phyloP scores from a whole-genome alignment of 108 stramenopile genomes.

The Craspedostauros australis region DNA sequence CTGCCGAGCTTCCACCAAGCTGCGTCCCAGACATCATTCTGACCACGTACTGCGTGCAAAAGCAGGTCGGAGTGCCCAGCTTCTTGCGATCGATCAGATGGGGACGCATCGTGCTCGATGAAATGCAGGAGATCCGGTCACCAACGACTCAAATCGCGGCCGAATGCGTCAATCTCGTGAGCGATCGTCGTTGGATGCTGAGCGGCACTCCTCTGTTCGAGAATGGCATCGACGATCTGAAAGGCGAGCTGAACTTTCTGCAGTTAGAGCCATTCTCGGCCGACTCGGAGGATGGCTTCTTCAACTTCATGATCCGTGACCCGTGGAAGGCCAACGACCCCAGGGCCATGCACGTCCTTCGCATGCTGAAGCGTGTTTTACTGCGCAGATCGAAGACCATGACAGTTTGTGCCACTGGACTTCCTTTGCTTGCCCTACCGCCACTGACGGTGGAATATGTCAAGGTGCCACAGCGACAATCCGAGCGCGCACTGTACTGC shows the following conservation, averaged over 20 bases:
- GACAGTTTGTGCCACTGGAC: conserved; percentile 31
- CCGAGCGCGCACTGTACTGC: conserved; percentile 55
- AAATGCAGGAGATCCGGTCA: conserved; percentile 78
- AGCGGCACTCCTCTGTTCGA: conserved; percentile 73
- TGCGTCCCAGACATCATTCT: conserved; percentile 44
- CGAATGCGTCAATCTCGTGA: conserved; percentile 35
- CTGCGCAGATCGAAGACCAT: conserved; percentile 74
- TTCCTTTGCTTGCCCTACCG: conserved; percentile 37
- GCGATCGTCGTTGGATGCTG: conserved; percentile 66
- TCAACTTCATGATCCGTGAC: conserved; percentile 45
- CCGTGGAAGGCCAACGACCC: conserved; percentile 46
- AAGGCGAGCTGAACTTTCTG: conserved; percentile 78
- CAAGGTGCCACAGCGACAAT: conserved; percentile 33
- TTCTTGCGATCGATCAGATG: conserved; percentile 10
- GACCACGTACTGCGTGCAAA: conserved; percentile 35
- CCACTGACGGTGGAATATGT: conserved; percentile 31
- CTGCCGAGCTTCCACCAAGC: conserved; percentile 12
- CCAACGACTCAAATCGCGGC: conserved; percentile 63
- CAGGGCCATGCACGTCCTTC: conserved; percentile 20
- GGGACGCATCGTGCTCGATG: conserved; percentile 73
- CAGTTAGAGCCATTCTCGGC: conserved; percentile 66
- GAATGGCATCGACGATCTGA: conserved; percentile 64
- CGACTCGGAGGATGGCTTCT: conserved; percentile 73
- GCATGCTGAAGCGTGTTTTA: conserved; percentile 38
- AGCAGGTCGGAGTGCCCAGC: conserved; percentile 1